These are phyloP conservation scores for Naegleria fowleri DNA, from an alignment of 208 protist genomes.

Conservation along the genomic window DNA sequence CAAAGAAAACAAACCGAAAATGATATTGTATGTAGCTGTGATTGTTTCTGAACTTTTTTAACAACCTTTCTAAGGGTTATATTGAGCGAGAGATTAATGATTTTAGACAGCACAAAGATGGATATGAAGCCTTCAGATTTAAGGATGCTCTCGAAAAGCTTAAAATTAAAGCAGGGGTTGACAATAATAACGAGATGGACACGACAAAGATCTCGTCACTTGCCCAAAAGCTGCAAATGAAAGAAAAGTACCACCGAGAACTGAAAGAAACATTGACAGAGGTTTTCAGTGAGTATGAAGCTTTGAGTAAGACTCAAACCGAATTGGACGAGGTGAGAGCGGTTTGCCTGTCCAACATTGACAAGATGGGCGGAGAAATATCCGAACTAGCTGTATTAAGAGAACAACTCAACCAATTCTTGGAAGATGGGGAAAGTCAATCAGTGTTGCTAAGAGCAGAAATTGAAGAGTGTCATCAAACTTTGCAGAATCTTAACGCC, in stretches of 20 bases:
- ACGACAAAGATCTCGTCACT: not conserved
- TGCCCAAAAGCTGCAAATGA: not conserved
- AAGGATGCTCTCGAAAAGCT: no score
- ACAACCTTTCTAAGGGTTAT: no score
- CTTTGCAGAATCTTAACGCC: not conserved
- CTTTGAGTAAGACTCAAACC: no score
- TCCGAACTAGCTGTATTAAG: not conserved
- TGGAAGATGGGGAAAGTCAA: not conserved
- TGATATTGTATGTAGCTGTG: no score
- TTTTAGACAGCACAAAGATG: no score
- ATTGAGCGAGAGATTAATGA: no score
- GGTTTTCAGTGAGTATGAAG: no score
- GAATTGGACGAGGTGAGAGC: not conserved
- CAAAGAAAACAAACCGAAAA: no score
- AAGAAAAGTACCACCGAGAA: not conserved
- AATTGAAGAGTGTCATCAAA: not conserved
- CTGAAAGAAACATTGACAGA: not conserved
- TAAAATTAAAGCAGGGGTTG: no score
- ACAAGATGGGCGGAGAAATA: not conserved
- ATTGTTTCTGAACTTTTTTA: no score
- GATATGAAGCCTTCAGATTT: no score
- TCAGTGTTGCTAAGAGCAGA: not conserved
- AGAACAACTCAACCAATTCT: not conserved
- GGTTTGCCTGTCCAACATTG: not conserved
- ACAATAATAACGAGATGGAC: not conserved